Conservation (phyloP, 73 alveolate species). For the Stentor roeselii region DNA sequence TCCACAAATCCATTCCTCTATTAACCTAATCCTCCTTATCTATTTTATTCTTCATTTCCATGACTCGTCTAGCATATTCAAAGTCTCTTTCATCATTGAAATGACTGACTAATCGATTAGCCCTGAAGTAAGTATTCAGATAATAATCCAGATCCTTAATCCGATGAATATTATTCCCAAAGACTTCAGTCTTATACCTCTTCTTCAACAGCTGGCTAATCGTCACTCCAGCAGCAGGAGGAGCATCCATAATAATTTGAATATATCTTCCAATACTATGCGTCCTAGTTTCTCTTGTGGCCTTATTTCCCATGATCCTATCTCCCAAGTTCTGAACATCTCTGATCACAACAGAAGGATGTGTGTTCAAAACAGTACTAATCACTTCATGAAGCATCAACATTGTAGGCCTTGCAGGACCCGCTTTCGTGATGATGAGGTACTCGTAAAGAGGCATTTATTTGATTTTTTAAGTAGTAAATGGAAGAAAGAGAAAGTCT, state of each 20-base stretch:
- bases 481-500: not conserved
- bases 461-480: too few species aligned
- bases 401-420: constrained; percentile 26
- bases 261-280: constrained; percentile 27
- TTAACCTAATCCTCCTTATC: not conserved
- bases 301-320: constrained; percentile 16
- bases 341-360: not conserved
- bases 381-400: not conserved
- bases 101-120: not conserved
- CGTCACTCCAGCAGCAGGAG: constrained; percentile 16
- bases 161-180: not conserved
- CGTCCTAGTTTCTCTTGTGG: not conserved
- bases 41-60: not conserved
- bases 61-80: not conserved
- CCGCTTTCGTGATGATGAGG: constrained; percentile 21
- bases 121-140: not conserved
- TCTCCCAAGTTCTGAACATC: constrained; percentile 27
- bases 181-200: not conserved
- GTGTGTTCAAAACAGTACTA: not conserved
- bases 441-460: constrained; percentile 27
- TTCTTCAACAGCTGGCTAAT: not conserved
- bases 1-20: too few species aligned
- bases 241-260: constrained; percentile 28
- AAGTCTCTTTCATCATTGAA: not conserved
- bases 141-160: not conserved